Percentiles rank a stretch among this genome's conserved stretches.
phyloP scores from a whole-genome alignment of 441 rosid genomes.

The Isatis lusitanica region DNA sequence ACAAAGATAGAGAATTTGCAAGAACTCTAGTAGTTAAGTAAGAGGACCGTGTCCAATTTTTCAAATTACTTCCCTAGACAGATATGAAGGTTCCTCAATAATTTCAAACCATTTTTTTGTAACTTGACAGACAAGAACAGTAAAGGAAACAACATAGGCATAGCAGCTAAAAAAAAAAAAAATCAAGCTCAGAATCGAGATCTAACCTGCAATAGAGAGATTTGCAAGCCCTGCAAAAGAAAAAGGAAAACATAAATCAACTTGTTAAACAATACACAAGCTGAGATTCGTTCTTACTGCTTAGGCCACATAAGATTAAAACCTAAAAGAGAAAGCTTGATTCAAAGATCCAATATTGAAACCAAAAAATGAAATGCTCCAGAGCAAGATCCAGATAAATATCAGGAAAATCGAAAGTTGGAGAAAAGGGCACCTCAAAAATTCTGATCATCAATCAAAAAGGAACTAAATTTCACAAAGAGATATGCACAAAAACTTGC shows the following conservation, averaged over 20 bases:
- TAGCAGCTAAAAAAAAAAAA: slow-evolving; percentile 12
- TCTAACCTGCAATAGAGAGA: slow-evolving; percentile 93
- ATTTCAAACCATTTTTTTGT: not conserved
- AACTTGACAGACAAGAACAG: not conserved
- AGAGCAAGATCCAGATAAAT: slow-evolving; percentile 26
- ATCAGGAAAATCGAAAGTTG: not conserved
- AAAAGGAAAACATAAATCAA: slow-evolving; percentile 5
- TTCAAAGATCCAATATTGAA: slow-evolving; percentile 19
- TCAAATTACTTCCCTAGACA: slow-evolving; percentile 4
- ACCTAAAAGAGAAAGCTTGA: not conserved
- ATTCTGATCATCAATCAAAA: not conserved
- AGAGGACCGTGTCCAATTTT: not conserved
- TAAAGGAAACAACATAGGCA: not conserved
- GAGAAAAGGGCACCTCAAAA: not conserved
- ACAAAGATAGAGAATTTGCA: not conserved
- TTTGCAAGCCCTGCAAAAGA: slow-evolving; percentile 84
- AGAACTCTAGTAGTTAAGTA: no score
- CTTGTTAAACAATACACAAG: slow-evolving; percentile 11
- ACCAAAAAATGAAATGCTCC: slow-evolving; percentile 3
- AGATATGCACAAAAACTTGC: not conserved
- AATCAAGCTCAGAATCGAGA: slow-evolving; percentile 28
- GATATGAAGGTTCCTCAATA: not conserved
- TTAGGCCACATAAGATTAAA: not conserved
- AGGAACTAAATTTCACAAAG: slow-evolving; percentile 18
- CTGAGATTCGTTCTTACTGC: not conserved